Evolutionary conservation across 306 rosid genomes (phyloP), one percentile per base, ranked within the genome.

Genomic region (Mimosa pudica): DNA sequence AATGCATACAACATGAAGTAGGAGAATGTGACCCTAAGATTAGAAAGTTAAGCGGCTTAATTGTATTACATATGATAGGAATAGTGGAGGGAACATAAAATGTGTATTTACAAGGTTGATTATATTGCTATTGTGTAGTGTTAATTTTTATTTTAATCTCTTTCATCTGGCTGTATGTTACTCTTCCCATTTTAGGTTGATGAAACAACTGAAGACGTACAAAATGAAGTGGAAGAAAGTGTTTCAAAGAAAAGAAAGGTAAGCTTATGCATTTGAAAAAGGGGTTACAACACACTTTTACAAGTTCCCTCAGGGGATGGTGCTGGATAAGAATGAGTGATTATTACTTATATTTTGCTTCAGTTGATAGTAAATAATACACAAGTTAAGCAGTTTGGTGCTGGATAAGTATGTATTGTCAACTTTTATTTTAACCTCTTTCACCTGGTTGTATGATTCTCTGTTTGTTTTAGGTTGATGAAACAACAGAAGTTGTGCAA

Each of bases 231-330:
- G n/a, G n/a, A n/a, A 52, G 90, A 78, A 80, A 54, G 80, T 46
- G 86, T 55, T 65, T 30, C 78, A 48, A 90, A 85, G 86, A 83
- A 70, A 82, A 80, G 52, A 30, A 82, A 89, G 90, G 92, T 89
- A 80, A 68, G 72, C 17, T n/a, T 38, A 64, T 61, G 24, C 47
- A 33, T 44, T 49, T 48, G 36, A 13, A 13, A 7, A 17, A 52
- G 60, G 51, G 57, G 57, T 51, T 24, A 24, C 57, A 51, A 51
- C 4, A 49, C 17, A 49, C 54, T 12, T 49, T 12, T 49, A 4
- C 4, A 16, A 48, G 3, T 48, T 16, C 16, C 16, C 14, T 16
- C 3, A 2, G 42, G 42, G 42, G 42, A 5, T 38, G 42, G 42
- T 38, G 42, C 67, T 61, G 67, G 45, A 36, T 35, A 35, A 14